phyloP scores from a whole-genome alignment of 2,329 filamentous ascomycete genomes.

The Exserohilum turcica region DNA sequence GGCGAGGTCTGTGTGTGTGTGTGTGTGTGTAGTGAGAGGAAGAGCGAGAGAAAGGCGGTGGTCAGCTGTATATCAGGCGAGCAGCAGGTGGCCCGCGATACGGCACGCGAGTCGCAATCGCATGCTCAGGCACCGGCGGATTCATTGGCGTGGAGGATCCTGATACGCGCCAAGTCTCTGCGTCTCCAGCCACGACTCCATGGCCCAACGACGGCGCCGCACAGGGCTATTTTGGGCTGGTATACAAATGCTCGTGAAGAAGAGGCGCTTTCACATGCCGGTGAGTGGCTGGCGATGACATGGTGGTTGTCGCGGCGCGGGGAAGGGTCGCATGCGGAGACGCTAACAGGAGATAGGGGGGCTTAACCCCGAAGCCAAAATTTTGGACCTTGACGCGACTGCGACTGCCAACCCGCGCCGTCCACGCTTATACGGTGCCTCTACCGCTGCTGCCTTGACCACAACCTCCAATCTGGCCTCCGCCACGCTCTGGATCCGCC shows the following conservation, averaged over 20 bases:
- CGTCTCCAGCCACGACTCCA: background rate
- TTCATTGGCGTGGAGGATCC: slow-evolving; percentile 14
- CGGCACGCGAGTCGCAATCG: slow-evolving; percentile 28
- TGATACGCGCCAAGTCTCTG: background rate
- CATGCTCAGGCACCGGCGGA: slow-evolving; percentile 32
- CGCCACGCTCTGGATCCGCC: slow-evolving; percentile 11
- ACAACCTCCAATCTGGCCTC: slow-evolving; percentile 28
- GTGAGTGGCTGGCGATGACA: background rate
- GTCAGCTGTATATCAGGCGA: slow-evolving; percentile 13
- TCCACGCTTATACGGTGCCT: background rate
- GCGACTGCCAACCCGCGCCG: background rate
- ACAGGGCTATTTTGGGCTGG: background rate
- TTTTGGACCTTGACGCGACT: slow-evolving; percentile 30
- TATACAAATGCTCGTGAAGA: background rate
- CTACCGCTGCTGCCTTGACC: background rate
- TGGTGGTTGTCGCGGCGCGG: slow-evolving; percentile 6
- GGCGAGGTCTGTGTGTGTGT: no score
- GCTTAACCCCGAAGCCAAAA: slow-evolving; percentile 36
- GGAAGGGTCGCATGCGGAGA: slow-evolving; percentile 14
- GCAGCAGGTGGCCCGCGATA: slow-evolving; percentile 24
- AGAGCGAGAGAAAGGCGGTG: slow-evolving; percentile 1
- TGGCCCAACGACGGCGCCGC: background rate
- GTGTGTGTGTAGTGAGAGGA: background rate
- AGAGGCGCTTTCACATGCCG: background rate
- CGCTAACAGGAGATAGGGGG: slow-evolving; percentile 38